Conservation (phyloP, 768 basidiomycete species). For the Russula lepida region DNA sequence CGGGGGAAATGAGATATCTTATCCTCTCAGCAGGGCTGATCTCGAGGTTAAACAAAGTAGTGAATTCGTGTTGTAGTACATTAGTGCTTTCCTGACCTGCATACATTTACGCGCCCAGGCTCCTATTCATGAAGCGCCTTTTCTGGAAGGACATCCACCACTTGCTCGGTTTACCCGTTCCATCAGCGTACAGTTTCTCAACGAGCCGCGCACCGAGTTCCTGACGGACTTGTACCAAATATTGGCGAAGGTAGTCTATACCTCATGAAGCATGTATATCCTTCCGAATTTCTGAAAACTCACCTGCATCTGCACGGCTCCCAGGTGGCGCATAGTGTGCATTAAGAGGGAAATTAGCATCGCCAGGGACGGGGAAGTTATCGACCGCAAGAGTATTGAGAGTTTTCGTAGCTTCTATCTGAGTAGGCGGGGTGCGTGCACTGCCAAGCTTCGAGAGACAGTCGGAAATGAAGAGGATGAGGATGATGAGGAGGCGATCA, state of each 20-base stretch:
- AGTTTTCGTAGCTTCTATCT: constrained; percentile 79
- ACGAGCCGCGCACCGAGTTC: constrained; percentile 82
- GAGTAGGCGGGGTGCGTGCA: constrained; percentile 55
- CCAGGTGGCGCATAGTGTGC: constrained; percentile 80
- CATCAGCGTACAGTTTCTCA: constrained; percentile 86
- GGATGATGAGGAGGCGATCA: constrained; percentile 90
- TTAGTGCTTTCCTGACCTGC: constrained; percentile 1
- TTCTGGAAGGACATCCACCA: constrained; percentile 99
- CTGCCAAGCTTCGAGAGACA: constrained; percentile 86
- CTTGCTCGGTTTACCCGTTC: constrained; percentile 91
- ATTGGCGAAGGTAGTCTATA: constrained; percentile 83
- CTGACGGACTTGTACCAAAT: constrained; percentile 88
- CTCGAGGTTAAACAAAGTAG: neutral
- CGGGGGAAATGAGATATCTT: constrained; percentile 37
- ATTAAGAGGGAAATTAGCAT: constrained; percentile 90
- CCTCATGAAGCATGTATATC: neutral
- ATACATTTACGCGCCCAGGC: constrained; percentile 51
- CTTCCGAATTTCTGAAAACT: neutral
- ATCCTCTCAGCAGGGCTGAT: neutral
- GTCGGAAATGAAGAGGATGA: constrained; percentile 97
- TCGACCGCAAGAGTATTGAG: constrained; percentile 92
- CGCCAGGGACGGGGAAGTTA: constrained; percentile 88
- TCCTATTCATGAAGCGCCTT: constrained; percentile 91
- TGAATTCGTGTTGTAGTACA: constrained; percentile 24
- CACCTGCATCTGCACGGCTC: constrained; percentile 75